A percentile compares a stretch with the other conserved stretches of the same genome.
These are phyloP conservation scores for Paraurostyla sp. DNA, from an alignment of 73 alveolate genomes.

Conservation along the genomic window DNA sequence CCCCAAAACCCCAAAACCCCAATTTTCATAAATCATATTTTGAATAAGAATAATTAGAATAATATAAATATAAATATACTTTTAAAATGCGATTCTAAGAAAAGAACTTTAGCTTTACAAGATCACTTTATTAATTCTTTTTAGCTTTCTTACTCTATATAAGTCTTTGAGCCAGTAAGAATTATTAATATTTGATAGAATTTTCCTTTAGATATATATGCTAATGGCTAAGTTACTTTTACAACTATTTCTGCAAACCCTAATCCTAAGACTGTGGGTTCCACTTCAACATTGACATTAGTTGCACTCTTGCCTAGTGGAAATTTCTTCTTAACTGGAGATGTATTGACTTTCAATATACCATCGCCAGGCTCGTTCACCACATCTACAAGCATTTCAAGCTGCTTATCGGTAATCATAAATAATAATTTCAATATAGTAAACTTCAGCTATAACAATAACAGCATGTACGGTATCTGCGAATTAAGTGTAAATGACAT, in stretches of 20 bases:
- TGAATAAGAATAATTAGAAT: too few species aligned
- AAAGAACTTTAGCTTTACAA: too few species aligned
- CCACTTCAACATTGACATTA: not conserved
- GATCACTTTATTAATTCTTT: too few species aligned
- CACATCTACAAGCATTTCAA: slow-evolving; percentile 22
- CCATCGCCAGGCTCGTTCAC: slow-evolving; percentile 53
- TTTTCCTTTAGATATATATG: not conserved
- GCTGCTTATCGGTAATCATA: slow-evolving; percentile 17
- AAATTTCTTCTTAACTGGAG: not conserved
- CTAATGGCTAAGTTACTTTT: not conserved
- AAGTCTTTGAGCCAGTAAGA: too few species aligned
- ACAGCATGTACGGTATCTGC: not conserved
- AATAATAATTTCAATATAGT: not conserved
- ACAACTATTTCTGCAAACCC: not conserved
- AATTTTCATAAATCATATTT: too few species aligned
- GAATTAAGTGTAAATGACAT: not conserved
- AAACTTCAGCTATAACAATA: not conserved
- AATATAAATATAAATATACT: too few species aligned
- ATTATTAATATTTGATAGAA: too few species aligned
- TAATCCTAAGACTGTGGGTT: slow-evolving; percentile 17
- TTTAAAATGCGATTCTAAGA: too few species aligned
- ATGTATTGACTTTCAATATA: not conserved
- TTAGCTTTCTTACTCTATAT: too few species aligned
- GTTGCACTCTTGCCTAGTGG: not conserved
- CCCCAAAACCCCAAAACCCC: too few species aligned